Evolutionary conservation across 2,329 filamentous ascomycete genomes (phyloP), one percentile per base, ranked within the genome.

Genomic region (Metarhizium sp.): DNA sequence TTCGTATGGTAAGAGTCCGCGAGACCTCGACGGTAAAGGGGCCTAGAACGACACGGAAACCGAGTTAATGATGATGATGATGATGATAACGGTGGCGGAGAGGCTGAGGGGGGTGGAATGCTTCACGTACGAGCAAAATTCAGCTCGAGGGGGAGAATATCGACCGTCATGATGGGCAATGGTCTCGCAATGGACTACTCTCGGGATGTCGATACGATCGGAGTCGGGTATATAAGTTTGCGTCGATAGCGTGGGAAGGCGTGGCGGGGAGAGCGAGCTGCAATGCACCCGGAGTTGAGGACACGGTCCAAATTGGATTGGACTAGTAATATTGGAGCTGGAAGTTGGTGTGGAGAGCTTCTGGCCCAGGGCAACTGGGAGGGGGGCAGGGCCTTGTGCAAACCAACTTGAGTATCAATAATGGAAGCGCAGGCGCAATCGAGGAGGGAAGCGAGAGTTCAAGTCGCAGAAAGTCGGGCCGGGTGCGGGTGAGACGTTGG

Each of bases 121-220:
- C 59, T 51, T 64, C 59, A 80, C 87, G 68, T 80, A 97, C 94
- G 88, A 75, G 86, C 87, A 77, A 99, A 99, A 76, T 85, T 88
- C 70, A 99, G 85, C 81, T 97, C 94, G 64, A 82, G 73, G 58
- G 92, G 94, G 66, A 94, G 86, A 69, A 99, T 89, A 67, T 96
- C 89, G 76, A 99, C 87, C 65, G 92, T 95, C 94, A 97, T 97
- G 75, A 67, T 81, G 74, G 58, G 52, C 42, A 40, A 18, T 16
- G 20, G 13, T 16, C 13, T 36, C 14, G 50, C 57, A 14, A 42
- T 53, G 16, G 16, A 52, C 11, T 11, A 16, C 10, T 14, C 57
- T 55, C 54, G 42, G 16, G 11, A 11, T 40, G 13, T 14, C 43
- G 34, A 36, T 13, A 36, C 30, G 47, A 36, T 47, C n/a, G 51